Evolutionary conservation across 371 early-diverging fungal species (phyloP), one percentile per base, ranked within the genome.

Genomic region (Chytridium lagenaria): DNA sequence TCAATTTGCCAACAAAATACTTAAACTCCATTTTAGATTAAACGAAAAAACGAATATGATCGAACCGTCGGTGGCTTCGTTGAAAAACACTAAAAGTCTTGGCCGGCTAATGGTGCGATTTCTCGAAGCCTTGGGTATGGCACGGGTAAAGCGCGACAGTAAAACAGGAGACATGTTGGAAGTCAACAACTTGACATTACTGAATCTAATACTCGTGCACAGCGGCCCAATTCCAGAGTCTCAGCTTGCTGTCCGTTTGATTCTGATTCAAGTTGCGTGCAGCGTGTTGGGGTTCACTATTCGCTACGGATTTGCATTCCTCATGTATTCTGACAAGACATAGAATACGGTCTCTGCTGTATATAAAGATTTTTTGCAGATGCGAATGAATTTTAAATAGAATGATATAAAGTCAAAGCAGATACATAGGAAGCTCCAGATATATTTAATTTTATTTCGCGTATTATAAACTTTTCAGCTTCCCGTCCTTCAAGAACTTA

Each of bases 121-220:
- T n/a, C 74, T 86, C 1, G 74, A 78, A 51, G 0, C 74, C 10
- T 61, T 83, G 2, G 68, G 75, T 7, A 67, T 78, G 26, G 74
- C 69, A 16, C 40, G 80, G 44, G 74, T 82, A 23, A 65, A 51
- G 33, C 76, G 81, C 3, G 81, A 77, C 52, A 19, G 73, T 0
- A 61, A 63, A 37, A 76, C 68, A 1, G 71, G 77, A 10, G 51
- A 76, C 30, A 71, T 76, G 76, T 36, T 82, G 36, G 74, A 75
- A 66, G 87, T 90, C 79, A 95, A 90, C 72, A 98, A 98, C 78
- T 84, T 98, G 68, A 98, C 99, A 0, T 76, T 98, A 30, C 83
- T 98, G 39, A 97, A 96, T 74, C 79, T 95, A n/a, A 80, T 97
- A 36, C 82, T 98, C 30, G 89, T 95, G 19, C 82, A 81, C 75